A percentile compares a stretch with the other conserved stretches of the same genome.
These are phyloP conservation scores for Arctium lappa DNA, from an alignment of 129 eudicot species.

Conservation along the genomic window DNA sequence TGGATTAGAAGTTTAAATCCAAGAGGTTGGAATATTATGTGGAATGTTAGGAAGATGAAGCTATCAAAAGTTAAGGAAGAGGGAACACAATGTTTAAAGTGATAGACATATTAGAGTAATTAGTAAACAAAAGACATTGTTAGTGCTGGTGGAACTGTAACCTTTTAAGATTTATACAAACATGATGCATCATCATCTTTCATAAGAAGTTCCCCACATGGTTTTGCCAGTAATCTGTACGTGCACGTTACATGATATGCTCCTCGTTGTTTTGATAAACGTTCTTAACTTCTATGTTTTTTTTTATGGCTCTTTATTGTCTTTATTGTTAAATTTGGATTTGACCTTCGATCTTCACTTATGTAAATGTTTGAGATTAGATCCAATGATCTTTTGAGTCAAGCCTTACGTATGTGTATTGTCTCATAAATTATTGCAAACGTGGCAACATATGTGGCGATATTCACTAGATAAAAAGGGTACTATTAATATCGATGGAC, in stretches of 20 bases:
- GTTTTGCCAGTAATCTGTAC: slow-evolving; percentile 3
- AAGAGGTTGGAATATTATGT: slow-evolving; percentile 8
- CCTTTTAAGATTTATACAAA: slow-evolving; percentile 7
- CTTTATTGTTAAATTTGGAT: background rate
- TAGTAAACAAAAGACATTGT: background rate
- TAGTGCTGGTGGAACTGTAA: slow-evolving; percentile 23
- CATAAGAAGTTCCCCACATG: slow-evolving; percentile 15
- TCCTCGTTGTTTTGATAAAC: background rate
- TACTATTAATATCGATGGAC: background rate
- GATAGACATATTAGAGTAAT: background rate
- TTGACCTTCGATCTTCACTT: background rate
- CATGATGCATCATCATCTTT: background rate
- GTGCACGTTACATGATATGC: slow-evolving; percentile 30
- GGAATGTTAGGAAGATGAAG: slow-evolving; percentile 30
- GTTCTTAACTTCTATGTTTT: background rate
- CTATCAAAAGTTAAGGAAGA: slow-evolving; percentile 20
- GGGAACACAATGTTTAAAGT: slow-evolving; percentile 40
- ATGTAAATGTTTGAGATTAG: background rate
- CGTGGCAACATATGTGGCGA: background rate
- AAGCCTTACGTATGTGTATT: background rate
- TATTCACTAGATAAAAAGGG: background rate
- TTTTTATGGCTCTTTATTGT: slow-evolving; percentile 7
- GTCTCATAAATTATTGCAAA: background rate
- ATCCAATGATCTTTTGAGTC: background rate
- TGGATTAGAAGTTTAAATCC: background rate